Base-by-base conservation (phyloP, 805 yeast species). In the Metschnikowia colocasiae region DNA sequence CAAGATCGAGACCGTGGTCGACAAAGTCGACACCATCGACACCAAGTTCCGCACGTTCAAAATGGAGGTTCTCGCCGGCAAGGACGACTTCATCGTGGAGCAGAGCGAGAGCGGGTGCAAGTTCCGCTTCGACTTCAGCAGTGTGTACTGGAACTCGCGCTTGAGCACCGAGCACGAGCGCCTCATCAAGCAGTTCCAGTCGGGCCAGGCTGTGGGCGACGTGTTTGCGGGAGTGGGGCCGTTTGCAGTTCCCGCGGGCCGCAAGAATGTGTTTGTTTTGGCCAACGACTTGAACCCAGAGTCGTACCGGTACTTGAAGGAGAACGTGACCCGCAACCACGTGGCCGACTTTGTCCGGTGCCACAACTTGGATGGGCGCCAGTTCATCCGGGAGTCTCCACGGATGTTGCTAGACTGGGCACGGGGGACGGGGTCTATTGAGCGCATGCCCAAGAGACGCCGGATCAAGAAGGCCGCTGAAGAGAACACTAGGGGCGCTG, bases 191-290 rank as follows among this genome's bases (percentile, higher is more conserved):
- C 73, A 71, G 48, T 85, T 87, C 57, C 57, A 77, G 35, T 73
- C 79, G 3, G 85, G 85, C 8, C 85, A 85, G 49, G 86, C 89
- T 6, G 86, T 95, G 0, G 88, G 89, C 58, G 99, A 94, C 69
- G 97, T 90, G 0, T 87, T 95, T 81, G 98, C 97, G 0, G 99
- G 99, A 40, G 98, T 94, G 1, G 99, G 99, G 0, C 99, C 99
- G 4, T 94, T 95, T 71, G 92, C 95, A 1, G 81, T 94, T 1
- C 99, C 99, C 0, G 96, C 97, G 0, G 98, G 91, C 12, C 89
- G 85, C 64, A 87, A 85, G 51, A 78, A 78, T 13, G 85, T 83
- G 9, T 63, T 91, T 44, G 95, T 88, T 0, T 73, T 94, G 56
- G 97, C 97, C 9, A 94, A 91, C 62, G 99, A 94, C 64, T 73